Base-by-base conservation (phyloP, 2,329 filamentous ascomycete genomes). In the Acephala macrosclerotiorum region DNA sequence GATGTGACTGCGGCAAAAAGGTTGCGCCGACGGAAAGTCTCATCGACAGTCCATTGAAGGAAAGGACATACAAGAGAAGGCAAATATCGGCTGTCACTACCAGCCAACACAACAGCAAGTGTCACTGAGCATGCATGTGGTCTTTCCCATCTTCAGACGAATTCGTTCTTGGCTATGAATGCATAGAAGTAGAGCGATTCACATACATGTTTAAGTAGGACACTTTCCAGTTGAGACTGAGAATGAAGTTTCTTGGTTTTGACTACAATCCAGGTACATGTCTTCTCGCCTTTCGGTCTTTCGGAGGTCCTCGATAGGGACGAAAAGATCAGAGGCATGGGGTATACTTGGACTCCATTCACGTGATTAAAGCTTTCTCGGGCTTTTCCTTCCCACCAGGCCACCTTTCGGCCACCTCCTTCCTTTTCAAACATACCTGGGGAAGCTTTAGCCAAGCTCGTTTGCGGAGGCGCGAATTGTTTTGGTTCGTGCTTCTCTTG, bases 401-500 rank as follows among this genome's bases (percentile, higher is more conserved):
- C 11, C 16, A 55, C 5, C 9, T n/a, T 14, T 42, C 38, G 38
- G 18, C 4, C 7, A 35, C 16, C 47, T 20, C 47, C 25, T 51
- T 3, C 11, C 22, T 35, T 16, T 20, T 55, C 25, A 55, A 55
- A 55, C 51, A 20, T 29, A 33, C 14, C 51, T 55, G 51, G 51
- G 26, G 51, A 55, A 33, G 20, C 16, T 55, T 55, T 35, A 33
- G 29, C 26, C 29, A 55, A 55, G 51, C 6, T 33, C 18, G 8
- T n/a, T 22, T 18, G 22, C 5, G 8, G 51, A 16, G 51, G 51
- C 18, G 25, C 29, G 25, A 33, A 7, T 29, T 55, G 51, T 55
- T 55, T 55, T 55, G 51, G 25, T 18, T 55, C 51, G 29, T 55
- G 51, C 51, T 29, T 33, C 26, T 12, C 25, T 33, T 55, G 51